Percentiles rank a stretch among this genome's conserved stretches.
Evolutionary conservation across 2,329 filamentous ascomycete species (phyloP).

Genomic region (Mycosphaerella sp.): DNA sequence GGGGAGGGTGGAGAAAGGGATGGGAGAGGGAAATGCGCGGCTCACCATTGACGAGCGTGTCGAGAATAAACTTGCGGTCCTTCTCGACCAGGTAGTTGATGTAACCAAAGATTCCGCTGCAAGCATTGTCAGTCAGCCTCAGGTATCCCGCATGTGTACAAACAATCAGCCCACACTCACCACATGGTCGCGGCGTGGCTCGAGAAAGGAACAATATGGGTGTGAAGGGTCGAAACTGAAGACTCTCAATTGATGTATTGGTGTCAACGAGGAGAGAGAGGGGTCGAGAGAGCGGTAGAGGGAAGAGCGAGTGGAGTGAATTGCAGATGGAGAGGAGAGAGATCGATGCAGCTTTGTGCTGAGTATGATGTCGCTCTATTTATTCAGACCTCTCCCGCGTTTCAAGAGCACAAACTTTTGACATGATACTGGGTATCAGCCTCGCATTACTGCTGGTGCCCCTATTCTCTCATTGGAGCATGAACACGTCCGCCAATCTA

Average conservation of each 20-base stretch:
- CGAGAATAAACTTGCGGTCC: constrained; percentile 91
- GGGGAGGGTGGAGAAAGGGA: too few relatives aligned
- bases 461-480: neutral
- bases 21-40: neutral
- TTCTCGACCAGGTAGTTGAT: constrained; percentile 99
- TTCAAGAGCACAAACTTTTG: too few relatives aligned
- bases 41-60: constrained; percentile 90
- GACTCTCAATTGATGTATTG: neutral
- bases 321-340: neutral
- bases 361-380: neutral
- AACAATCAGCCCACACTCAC: constrained; percentile 1
- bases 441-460: neutral
- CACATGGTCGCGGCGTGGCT: constrained; percentile 8
- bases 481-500: constrained; percentile 1
- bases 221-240: neutral
- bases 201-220: constrained; percentile 6
- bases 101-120: constrained; percentile 82
- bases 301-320: neutral
- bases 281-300: neutral
- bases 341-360: neutral
- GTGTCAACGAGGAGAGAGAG: neutral
- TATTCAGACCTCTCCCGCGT: too few relatives aligned
- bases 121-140: constrained; percentile 4
- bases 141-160: neutral
- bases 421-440: neutral